phyloP scores from a whole-genome alignment of 345 rosid species.

The Pugionium cornutum region DNA sequence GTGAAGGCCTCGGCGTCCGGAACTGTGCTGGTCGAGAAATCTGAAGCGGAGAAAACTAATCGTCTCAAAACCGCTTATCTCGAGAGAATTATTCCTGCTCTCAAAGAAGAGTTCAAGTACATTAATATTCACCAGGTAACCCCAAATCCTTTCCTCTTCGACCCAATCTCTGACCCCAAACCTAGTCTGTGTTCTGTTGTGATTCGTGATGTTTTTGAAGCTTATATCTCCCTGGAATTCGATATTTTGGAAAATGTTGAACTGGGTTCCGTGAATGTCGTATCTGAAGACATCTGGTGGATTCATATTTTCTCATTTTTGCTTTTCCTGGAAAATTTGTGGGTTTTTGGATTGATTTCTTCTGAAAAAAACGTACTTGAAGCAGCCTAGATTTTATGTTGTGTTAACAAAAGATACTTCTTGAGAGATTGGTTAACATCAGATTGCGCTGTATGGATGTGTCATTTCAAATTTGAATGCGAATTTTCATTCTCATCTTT shows the following conservation, averaged over 20 bases:
- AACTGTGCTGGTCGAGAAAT: slow-evolving; percentile 74
- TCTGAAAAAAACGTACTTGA: background rate
- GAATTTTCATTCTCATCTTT: background rate
- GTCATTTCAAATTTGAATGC: background rate
- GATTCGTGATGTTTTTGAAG: slow-evolving; percentile 10
- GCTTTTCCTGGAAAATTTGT: background rate
- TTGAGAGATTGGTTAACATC: background rate
- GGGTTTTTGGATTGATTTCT: background rate
- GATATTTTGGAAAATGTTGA: background rate
- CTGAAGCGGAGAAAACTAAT: slow-evolving; percentile 65
- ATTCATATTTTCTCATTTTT: background rate
- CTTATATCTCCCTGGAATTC: background rate
- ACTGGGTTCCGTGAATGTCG: background rate
- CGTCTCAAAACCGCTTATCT: slow-evolving; percentile 71
- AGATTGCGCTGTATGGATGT: background rate
- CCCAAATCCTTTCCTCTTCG: background rate
- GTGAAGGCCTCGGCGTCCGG: slow-evolving; percentile 58
- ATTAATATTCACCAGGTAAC: slow-evolving; percentile 73
- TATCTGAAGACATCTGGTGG: slow-evolving; percentile 6
- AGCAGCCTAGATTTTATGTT: background rate
- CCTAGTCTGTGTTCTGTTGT: slow-evolving; percentile 4
- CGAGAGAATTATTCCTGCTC: slow-evolving; percentile 80
- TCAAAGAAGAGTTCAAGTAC: slow-evolving; percentile 81
- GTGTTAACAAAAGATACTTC: too few species aligned
- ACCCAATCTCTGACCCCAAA: background rate